These are phyloP conservation scores for Colletotrichum sp. DNA, from an alignment of 2,329 filamentous ascomycete species.

Conservation along the genomic window DNA sequence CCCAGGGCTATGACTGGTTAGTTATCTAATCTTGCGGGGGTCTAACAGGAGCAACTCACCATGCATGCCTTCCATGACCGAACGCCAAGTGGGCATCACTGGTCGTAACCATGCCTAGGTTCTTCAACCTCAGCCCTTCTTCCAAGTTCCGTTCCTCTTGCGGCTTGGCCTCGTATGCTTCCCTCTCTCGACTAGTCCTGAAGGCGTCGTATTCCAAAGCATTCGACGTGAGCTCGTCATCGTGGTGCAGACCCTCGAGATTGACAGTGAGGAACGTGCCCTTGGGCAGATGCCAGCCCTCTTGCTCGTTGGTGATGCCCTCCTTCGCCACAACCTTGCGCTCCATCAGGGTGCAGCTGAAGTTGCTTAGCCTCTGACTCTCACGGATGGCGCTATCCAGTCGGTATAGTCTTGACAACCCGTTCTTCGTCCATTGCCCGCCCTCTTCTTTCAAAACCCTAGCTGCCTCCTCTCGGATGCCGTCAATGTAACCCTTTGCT, in stretches of 20 bases:
- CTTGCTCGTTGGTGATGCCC: conserved; percentile 39
- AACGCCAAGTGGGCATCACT: conserved; percentile 56
- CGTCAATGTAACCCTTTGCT: conserved; percentile 35
- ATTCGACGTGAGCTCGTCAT: conserved; percentile 46
- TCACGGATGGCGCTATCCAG: conserved; percentile 59
- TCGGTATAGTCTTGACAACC: conserved; percentile 45
- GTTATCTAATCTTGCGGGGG: too few species aligned
- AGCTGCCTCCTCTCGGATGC: conserved; percentile 47
- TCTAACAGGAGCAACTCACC: too few species aligned
- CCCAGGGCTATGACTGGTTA: conserved; percentile 52
- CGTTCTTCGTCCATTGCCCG: conserved; percentile 50
- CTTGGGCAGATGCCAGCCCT: conserved; percentile 50
- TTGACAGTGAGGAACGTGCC: conserved; percentile 49
- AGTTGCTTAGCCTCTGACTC: conserved; percentile 53
- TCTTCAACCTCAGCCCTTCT: conserved; percentile 38
- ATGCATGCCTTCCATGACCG: conserved; percentile 62
- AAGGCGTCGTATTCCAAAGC: conserved; percentile 52
- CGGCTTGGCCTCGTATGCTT: conserved; percentile 37
- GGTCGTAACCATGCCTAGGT: conserved; percentile 58
- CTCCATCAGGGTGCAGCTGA: conserved; percentile 49
- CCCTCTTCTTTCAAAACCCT: conserved; percentile 36
- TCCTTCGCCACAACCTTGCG: conserved; percentile 47
- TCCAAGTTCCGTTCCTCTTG: conserved; percentile 31
- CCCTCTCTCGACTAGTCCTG: conserved; percentile 48
- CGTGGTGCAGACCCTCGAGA: conserved; percentile 49